These are phyloP conservation scores for Clathrospora elynae DNA, from an alignment of 2,329 filamentous ascomycete species.

Conservation along the genomic window DNA sequence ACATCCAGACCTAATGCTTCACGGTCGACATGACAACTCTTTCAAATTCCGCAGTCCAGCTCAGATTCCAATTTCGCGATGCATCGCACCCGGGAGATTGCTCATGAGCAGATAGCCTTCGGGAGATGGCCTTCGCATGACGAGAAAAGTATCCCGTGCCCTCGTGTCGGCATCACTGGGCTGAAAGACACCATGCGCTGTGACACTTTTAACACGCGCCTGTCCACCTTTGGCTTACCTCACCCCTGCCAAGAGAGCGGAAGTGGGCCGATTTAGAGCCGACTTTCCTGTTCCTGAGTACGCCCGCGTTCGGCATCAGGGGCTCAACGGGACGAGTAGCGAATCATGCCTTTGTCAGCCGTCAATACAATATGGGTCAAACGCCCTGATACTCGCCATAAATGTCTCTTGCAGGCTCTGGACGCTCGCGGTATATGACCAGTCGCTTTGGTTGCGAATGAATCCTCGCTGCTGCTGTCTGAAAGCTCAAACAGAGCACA, in stretches of 20 bases:
- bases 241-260: conserved; percentile 42
- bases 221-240: conserved; percentile 9
- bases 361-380: conserved; percentile 13
- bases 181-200: conserved; percentile 12
- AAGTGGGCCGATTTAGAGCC: conserved; percentile 22
- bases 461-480: not conserved
- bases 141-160: conserved; percentile 6
- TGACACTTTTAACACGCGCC: conserved; percentile 16
- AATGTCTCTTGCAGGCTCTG: conserved; percentile 1
- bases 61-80: not conserved
- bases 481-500: no score
- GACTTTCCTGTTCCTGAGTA: conserved; percentile 37
- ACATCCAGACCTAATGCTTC: conserved; percentile 3
- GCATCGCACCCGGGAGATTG: conserved; percentile 8
- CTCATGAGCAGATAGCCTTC: conserved; percentile 6
- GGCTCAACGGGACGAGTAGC: conserved; percentile 24
- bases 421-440: not conserved
- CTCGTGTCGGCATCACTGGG: conserved; percentile 1
- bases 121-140: conserved; percentile 11
- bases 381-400: conserved; percentile 20
- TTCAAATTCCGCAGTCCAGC: no score
- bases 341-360: conserved; percentile 29
- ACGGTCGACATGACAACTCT: not conserved
- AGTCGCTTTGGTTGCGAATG: not conserved
- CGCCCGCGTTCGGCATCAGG: conserved; percentile 30